Conservation (phyloP, 331 rosid genomes). For the Malus hybrid region DNA sequence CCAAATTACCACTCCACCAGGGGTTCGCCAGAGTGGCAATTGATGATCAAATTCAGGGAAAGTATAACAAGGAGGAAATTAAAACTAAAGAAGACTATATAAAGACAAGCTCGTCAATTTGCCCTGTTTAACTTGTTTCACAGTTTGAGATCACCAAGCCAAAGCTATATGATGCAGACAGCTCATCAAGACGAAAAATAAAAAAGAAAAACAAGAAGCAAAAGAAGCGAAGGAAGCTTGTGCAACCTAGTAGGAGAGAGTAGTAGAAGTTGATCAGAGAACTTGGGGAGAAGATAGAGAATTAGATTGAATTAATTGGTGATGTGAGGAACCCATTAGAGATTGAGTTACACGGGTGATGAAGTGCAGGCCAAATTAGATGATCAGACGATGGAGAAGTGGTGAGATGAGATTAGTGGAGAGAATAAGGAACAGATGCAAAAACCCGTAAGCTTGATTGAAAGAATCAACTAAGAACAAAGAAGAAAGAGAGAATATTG, state of each 20-base stretch:
- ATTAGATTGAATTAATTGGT: background rate
- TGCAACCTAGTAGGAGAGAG: background rate
- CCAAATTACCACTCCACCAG: constrained; percentile 82
- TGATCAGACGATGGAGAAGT: background rate
- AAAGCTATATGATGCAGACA: constrained; percentile 12
- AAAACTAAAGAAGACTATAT: background rate
- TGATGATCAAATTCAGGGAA: background rate
- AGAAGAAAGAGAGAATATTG: constrained; percentile 10
- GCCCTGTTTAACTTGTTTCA: background rate
- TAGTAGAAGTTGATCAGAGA: constrained; percentile 3
- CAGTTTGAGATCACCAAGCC: constrained; percentile 23
- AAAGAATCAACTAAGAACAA: constrained; percentile 22
- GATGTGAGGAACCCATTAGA: background rate
- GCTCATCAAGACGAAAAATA: background rate
- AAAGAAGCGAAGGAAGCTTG: background rate
- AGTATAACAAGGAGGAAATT: background rate
- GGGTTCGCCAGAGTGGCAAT: constrained; percentile 69
- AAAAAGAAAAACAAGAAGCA: background rate
- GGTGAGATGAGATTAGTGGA: constrained; percentile 13
- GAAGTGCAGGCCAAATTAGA: background rate
- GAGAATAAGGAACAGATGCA: constrained; percentile 37
- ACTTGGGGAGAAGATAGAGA: constrained; percentile 6
- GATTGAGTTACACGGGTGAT: constrained; percentile 9
- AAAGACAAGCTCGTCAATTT: background rate
- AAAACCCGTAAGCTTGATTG: constrained; percentile 12